phyloP scores from a whole-genome alignment of 768 basidiomycete species.

The Boletus patriciae region DNA sequence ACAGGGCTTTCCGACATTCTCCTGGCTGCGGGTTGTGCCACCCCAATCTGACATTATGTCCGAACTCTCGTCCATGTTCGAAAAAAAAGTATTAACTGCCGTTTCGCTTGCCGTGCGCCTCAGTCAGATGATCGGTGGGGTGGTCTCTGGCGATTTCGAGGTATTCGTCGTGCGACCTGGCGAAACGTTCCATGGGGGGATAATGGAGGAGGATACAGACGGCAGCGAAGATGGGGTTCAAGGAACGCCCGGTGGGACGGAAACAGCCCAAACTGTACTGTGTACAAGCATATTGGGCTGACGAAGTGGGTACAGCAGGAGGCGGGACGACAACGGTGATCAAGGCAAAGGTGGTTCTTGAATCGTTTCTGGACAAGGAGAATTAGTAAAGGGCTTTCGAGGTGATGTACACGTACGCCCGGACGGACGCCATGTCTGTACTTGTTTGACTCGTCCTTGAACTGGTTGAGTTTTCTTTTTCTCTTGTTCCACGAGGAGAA shows the following conservation, averaged over 20 bases:
- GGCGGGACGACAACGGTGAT: not conserved
- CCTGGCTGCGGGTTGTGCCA: not conserved
- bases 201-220: not conserved
- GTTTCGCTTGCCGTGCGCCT: not conserved
- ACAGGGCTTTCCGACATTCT: slow-evolving; percentile 4
- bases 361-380: not conserved
- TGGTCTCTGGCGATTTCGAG: slow-evolving; percentile 13
- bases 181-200: not conserved
- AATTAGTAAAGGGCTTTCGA: not conserved
- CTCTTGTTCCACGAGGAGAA: not conserved
- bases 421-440: not conserved
- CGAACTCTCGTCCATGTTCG: not conserved
- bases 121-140: slow-evolving; percentile 3
- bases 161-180: not conserved
- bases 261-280: not conserved
- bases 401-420: not conserved
- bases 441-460: not conserved
- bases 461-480: not conserved
- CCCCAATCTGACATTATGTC: not conserved
- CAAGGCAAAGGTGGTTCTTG: slow-evolving; percentile 3
- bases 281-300: not conserved
- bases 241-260: not conserved
- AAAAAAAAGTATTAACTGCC: not conserved
- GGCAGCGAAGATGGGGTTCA: not conserved
- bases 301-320: not conserved